Conservation (phyloP, 176 grass and related monocot species). For the Alopecurus myosuroides region DNA sequence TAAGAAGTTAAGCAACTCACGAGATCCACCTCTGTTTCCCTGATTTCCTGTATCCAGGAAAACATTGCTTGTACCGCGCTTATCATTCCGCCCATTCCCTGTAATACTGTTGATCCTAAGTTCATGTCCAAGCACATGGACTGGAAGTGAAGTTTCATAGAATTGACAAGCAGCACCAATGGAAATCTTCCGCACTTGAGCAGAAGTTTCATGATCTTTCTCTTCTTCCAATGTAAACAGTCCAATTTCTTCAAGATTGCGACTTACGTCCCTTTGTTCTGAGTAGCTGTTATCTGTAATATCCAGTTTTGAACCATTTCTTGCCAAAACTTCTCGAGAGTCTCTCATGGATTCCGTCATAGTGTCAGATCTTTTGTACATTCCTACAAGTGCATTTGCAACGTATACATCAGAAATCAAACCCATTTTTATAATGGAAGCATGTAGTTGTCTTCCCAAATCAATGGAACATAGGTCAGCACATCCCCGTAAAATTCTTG, state of each 20-base stretch:
- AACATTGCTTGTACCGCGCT: conserved; percentile 21
- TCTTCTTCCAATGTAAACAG: conserved; percentile 46
- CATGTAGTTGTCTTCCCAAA: conserved; percentile 87
- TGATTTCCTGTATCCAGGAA: conserved; percentile 11
- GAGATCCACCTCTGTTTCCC: conserved; percentile 10
- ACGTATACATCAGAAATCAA: conserved; percentile 86
- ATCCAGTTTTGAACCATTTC: conserved; percentile 6
- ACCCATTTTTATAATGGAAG: conserved; percentile 89
- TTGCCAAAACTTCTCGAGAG: conserved; percentile 16
- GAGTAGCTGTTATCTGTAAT: conserved; percentile 12
- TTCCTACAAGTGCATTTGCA: conserved; percentile 75
- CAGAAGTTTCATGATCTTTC: conserved; percentile 24
- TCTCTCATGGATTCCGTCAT: conserved; percentile 15
- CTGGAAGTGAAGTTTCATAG: conserved; percentile 18
- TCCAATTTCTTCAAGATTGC: conserved; percentile 47
- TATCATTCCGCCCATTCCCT: not conserved
- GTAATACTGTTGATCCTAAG: conserved; percentile 16
- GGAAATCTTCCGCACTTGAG: conserved; percentile 22
- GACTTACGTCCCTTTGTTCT: conserved; percentile 24
- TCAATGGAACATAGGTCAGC: conserved; percentile 59
- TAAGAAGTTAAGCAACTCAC: conserved; percentile 19
- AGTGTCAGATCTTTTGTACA: conserved; percentile 61
- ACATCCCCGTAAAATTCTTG: conserved; percentile 76
- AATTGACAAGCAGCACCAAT: conserved; percentile 30
- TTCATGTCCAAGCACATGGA: conserved; percentile 25